These are phyloP conservation scores for Copromyces sp. DNA, from an alignment of 495 filamentous ascomycete genomes.

Conservation along the genomic window DNA sequence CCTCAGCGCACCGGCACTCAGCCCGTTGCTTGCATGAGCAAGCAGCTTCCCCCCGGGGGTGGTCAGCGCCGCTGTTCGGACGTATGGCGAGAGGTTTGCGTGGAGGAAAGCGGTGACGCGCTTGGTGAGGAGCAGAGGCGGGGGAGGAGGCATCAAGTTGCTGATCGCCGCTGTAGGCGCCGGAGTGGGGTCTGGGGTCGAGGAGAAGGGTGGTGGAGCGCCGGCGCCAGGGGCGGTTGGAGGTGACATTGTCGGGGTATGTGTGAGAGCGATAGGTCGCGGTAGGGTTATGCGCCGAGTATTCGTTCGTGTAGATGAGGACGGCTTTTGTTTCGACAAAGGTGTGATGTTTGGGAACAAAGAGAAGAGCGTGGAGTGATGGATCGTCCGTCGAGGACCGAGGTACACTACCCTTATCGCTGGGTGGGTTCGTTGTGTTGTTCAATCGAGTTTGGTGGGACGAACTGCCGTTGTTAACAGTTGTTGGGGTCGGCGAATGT, in stretches of 20 bases:
- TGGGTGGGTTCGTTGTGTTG: background rate
- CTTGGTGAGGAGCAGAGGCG: slow-evolving; percentile 39
- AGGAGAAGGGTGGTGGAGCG: background rate
- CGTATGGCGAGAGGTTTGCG: slow-evolving; percentile 32
- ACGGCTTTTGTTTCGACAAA: background rate
- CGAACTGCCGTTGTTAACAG: background rate
- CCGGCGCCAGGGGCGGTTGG: background rate
- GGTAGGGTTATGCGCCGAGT: background rate
- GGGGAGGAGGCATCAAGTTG: slow-evolving; percentile 18
- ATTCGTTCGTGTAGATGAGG: background rate
- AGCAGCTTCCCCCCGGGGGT: slow-evolving; percentile 39
- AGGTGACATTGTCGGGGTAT: background rate
- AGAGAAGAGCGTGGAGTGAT: background rate
- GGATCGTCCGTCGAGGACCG: background rate
- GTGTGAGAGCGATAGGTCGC: background rate
- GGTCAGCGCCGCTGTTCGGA: slow-evolving; percentile 34
- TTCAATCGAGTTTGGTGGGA: background rate
- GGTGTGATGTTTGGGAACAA: background rate
- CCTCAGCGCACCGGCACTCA: slow-evolving; percentile 32
- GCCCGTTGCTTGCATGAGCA: slow-evolving; percentile 31
- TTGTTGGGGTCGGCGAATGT: background rate
- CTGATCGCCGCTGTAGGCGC: slow-evolving; percentile 7
- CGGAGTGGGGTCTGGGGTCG: background rate
- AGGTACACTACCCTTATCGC: background rate
- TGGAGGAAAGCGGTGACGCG: slow-evolving; percentile 39